Conservation (phyloP, 164 flowering plant species). For the Magnolia changhungtana region DNA sequence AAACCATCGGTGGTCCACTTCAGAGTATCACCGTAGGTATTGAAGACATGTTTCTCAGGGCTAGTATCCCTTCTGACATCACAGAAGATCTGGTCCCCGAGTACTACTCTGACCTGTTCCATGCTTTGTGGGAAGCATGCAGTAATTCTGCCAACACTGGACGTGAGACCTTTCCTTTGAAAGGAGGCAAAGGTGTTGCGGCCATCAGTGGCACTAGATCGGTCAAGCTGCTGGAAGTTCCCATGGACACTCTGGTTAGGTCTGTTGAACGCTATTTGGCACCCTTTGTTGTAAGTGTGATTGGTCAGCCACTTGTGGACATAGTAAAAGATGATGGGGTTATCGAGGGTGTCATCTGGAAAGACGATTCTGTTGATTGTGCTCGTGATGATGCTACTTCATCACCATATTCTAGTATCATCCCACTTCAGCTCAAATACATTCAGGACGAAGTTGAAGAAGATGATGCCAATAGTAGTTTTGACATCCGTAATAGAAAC, state of each 20-base stretch:
- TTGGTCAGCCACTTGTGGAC: constrained; percentile 59
- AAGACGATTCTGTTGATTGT: constrained; percentile 36
- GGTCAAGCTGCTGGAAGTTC: constrained; percentile 79
- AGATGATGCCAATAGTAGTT: constrained; percentile 29
- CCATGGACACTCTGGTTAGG: constrained; percentile 45
- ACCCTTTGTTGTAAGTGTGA: constrained; percentile 75
- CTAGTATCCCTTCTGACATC: constrained; percentile 53
- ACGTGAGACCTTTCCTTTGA: constrained; percentile 66
- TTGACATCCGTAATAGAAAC: constrained; percentile 36
- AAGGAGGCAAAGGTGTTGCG: constrained; percentile 77
- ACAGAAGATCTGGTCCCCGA: constrained; percentile 38
- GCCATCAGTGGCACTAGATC: constrained; percentile 86
- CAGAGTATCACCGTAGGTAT: constrained; percentile 70
- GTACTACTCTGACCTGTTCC: constrained; percentile 61
- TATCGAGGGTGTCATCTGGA: constrained; percentile 53
- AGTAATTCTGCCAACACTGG: constrained; percentile 63
- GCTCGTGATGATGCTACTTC: constrained; percentile 16
- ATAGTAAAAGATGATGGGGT: constrained; percentile 52
- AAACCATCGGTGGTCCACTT: constrained; percentile 65
- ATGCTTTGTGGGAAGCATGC: constrained; percentile 90
- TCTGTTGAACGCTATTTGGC: constrained; percentile 61
- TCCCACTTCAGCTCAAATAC: constrained; percentile 67
- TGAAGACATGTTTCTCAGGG: constrained; percentile 89
- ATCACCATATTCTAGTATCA: constrained; percentile 21
- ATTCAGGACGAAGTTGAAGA: constrained; percentile 33